Evolutionary conservation across 2,329 filamentous ascomycete species (phyloP).

Genomic region (Botryotinia narcissicola): DNA sequence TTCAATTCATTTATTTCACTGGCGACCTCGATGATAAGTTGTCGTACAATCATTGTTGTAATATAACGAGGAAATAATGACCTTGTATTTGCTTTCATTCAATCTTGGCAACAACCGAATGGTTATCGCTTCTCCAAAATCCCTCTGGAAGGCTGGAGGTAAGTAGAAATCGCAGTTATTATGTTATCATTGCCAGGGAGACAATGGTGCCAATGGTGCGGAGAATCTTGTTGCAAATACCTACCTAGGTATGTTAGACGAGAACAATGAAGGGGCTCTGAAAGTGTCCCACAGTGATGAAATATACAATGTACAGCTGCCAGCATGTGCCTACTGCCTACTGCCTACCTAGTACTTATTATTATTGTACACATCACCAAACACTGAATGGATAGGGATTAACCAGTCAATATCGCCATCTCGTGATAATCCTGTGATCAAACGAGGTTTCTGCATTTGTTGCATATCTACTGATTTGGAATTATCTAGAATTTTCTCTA

Average conservation of each 20-base stretch:
- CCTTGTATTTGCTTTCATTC: not conserved
- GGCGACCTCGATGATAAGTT: not conserved
- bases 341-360: not conserved
- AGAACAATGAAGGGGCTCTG: not conserved
- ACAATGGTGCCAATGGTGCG: not conserved
- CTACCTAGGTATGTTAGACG: not conserved
- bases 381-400: not conserved
- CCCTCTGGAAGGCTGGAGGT: too few relatives aligned
- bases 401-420: not conserved
- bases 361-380: not conserved
- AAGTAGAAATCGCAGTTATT: too few relatives aligned
- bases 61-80: not conserved
- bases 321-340: not conserved
- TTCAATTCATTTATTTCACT: not conserved
- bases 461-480: slow-evolving; percentile 2
- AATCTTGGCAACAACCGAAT: not conserved
- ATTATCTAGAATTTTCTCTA: not conserved
- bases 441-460: not conserved
- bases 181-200: not conserved
- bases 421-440: not conserved
- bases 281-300: not conserved
- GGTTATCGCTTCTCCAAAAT: too few relatives aligned
- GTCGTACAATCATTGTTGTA: not conserved
- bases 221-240: not conserved
- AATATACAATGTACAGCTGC: too few relatives aligned